Base-by-base conservation (phyloP, 108 stramenopile genomes). In the Skeletonema grethae region DNA sequence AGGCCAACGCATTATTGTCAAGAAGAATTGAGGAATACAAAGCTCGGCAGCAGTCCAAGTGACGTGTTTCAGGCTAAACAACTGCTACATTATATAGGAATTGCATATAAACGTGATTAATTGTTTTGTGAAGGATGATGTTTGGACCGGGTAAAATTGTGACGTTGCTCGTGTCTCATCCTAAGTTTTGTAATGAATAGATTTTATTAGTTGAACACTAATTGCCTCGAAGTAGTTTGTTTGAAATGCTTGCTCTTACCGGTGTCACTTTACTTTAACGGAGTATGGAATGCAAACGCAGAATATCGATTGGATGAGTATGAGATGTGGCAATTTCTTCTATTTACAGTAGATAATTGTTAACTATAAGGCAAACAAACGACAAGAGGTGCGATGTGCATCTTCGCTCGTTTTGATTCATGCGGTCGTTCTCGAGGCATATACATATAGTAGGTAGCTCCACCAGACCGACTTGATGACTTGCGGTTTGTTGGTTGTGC, bases 1-100 rank as follows among this genome's bases (percentile, higher is more conserved):
- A 78, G 61, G 77, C 77, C 11, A 62, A 71, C 63, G 70, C 65
- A 18, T 46, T 78, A 18, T 53, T 78, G 53, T 57, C 64, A 18
- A 65, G 77, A 72, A 67, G 70, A 32, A 31, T 78, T 38, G 64
- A 70, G 39, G 70, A 67, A 43, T 58, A 63, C 10, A 72, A 72
- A 22, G 22, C 50, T 53, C 50, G 50, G 1, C 50, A 53, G 22
- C 50, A 20, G 50, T 53, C 50, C 15, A 53, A 20, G 20, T 53
- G 50, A 53, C 5, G 22, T 28, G 18, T 18, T 2, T 8, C 4
- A 53, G 50, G 50, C 50, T 53, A 53, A 2, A 4, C 41, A 53
- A n/a, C 50, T 53, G n/a, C 50, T 22, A 53, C 8, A 8, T 1
- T 53, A 53, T 53, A 53, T n/a, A 9, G 50, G n/a, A 53, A n/a